A percentile compares a stretch with the other conserved stretches of the same genome.
These are phyloP conservation scores for Phaseolus coccineus DNA, from an alignment of 331 rosid species.

Conservation along the genomic window DNA sequence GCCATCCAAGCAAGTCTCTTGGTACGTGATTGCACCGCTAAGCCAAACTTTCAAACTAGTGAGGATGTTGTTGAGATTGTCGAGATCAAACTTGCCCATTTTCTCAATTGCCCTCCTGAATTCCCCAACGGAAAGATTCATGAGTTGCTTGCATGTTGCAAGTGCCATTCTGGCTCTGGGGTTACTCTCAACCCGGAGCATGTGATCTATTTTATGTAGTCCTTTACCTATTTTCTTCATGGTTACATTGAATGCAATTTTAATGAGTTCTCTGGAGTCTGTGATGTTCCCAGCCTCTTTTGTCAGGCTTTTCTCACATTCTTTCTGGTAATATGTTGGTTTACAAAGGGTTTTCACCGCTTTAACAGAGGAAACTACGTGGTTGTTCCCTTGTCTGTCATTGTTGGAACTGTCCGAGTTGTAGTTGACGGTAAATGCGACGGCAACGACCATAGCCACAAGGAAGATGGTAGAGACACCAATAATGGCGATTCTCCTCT, in stretches of 20 bases:
- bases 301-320: conserved; percentile 56
- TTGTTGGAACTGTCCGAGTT: too few species aligned
- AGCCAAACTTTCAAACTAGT: conserved; percentile 70
- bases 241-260: conserved; percentile 57
- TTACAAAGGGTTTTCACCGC: conserved; percentile 62
- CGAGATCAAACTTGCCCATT: conserved; percentile 42
- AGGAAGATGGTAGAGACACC: conserved; percentile 37
- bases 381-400: not conserved
- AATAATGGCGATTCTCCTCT: conserved; percentile 34
- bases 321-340: conserved; percentile 65
- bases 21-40: conserved; percentile 75
- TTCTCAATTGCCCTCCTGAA: conserved; percentile 50
- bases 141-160: conserved; percentile 60
- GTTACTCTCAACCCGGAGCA: conserved; percentile 61
- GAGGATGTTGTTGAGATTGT: conserved; percentile 43
- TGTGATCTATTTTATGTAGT: conserved; percentile 43
- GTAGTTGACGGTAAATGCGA: conserved; percentile 10
- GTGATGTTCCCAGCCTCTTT: conserved; percentile 48
- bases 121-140: conserved; percentile 56
- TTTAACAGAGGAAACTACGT: conserved; percentile 46
- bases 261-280: conserved; percentile 62
- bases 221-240: conserved; percentile 32
- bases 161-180: conserved; percentile 68
- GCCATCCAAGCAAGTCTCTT: conserved; percentile 77
- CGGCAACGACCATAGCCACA: conserved; percentile 48